These are phyloP conservation scores for Begonia masoniana DNA, from an alignment of 306 rosid species.

Conservation along the genomic window DNA sequence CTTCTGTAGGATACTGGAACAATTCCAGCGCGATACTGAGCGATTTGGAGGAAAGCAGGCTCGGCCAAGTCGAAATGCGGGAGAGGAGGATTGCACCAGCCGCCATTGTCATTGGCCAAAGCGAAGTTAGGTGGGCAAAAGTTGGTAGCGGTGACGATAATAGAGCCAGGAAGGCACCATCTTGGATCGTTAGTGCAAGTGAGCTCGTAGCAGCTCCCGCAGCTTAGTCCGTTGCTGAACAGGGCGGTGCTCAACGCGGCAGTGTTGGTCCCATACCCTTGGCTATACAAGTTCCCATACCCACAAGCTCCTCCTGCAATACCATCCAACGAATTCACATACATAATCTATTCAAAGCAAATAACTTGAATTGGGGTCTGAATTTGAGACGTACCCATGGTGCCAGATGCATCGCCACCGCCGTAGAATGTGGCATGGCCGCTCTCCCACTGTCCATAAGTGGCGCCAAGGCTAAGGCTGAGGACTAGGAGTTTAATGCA, in stretches of 20 bases:
- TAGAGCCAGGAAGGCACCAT: constrained; percentile 71
- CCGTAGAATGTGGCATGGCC: constrained; percentile 97
- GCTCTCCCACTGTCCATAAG: constrained; percentile 47
- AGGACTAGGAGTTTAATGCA: constrained; percentile 5
- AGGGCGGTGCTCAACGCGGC: constrained; percentile 88
- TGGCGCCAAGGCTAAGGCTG: constrained; percentile 1
- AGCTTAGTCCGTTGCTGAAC: constrained; percentile 79
- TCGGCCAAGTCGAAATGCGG: constrained; percentile 88
- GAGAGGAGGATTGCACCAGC: constrained; percentile 95
- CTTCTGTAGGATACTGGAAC: constrained; percentile 80
- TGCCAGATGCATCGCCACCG: constrained; percentile 90
- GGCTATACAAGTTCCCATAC: constrained; percentile 81
- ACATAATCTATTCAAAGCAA: too few relatives aligned
- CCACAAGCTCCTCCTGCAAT: constrained; percentile 87
- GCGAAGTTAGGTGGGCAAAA: constrained; percentile 80
- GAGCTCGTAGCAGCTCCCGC: constrained; percentile 79
- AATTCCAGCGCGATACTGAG: constrained; percentile 81
- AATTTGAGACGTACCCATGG: constrained; percentile 54
- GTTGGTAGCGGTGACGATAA: constrained; percentile 77
- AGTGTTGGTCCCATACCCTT: constrained; percentile 82
- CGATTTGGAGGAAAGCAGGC: constrained; percentile 86
- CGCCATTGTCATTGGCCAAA: constrained; percentile 69
- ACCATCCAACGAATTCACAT: too few relatives aligned
- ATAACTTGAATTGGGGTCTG: too few relatives aligned
- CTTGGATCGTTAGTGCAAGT: constrained; percentile 62